A percentile compares a stretch with the other conserved stretches of the same genome.
phyloP scores from a whole-genome alignment of 768 basidiomycete genomes.

The Peribolospora baueri region DNA sequence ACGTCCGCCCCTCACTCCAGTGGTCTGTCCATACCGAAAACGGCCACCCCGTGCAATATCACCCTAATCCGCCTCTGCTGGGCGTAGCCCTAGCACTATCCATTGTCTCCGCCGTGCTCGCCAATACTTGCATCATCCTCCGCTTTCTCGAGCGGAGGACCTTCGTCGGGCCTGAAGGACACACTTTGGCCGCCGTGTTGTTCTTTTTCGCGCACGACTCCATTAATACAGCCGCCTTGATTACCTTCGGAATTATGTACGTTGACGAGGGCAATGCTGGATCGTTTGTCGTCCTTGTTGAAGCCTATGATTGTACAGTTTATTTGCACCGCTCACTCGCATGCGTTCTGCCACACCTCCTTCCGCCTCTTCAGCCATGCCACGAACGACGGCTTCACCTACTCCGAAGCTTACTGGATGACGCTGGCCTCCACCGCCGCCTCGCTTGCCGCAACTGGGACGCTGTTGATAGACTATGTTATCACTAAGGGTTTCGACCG shows the following conservation, averaged over 20 bases:
- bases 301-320: no score
- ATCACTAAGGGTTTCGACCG: conserved; percentile 34
- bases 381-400: conserved; percentile 42
- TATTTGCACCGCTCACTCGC: not conserved
- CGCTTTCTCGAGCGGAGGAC: conserved; percentile 50
- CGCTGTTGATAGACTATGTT: conserved; percentile 37
- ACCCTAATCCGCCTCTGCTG: conserved; percentile 21
- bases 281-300: no score
- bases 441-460: conserved; percentile 40
- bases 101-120: conserved; percentile 39
- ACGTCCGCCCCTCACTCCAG: not conserved
- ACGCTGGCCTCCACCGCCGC: conserved; percentile 48
- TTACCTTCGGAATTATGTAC: conserved; percentile 37
- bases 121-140: conserved; percentile 40
- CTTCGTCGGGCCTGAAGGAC: not conserved
- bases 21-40: conserved; percentile 2
- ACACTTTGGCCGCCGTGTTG: not conserved
- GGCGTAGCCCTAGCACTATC: conserved; percentile 40
- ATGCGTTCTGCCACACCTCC: not conserved
- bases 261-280: conserved; percentile 1
- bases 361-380: conserved; percentile 6
- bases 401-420: conserved; percentile 36
- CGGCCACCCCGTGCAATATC: not conserved
- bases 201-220: conserved; percentile 27
- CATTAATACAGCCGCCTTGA: conserved; percentile 39